A percentile compares a stretch with the other conserved stretches of the same genome.
Conservation (phyloP, 2,329 filamentous ascomycete genomes). For the Diaporthe amygdali region DNA sequence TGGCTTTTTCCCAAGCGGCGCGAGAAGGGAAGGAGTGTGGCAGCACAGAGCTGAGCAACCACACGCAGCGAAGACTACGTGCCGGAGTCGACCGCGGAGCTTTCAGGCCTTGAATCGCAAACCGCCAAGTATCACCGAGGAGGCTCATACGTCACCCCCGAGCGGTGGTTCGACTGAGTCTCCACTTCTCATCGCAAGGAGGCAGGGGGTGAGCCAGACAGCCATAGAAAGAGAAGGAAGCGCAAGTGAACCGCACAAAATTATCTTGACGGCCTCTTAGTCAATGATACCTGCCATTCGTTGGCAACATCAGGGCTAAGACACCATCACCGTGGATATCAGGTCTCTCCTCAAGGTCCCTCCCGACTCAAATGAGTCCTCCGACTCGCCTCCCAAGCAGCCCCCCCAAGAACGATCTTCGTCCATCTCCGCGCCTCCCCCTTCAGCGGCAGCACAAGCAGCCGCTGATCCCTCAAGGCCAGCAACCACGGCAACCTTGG, state of each 20-base stretch:
- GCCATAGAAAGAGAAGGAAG: slow-evolving; percentile 11
- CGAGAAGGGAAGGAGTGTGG: neutral
- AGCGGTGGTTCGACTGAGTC: slow-evolving; percentile 3
- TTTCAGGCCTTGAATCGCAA: slow-evolving; percentile 2
- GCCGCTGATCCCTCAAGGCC: slow-evolving; percentile 20
- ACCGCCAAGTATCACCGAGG: neutral
- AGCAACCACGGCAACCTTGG: slow-evolving; percentile 19
- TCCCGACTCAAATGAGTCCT: slow-evolving; percentile 74
- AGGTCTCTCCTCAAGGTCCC: slow-evolving; percentile 79
- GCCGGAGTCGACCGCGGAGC: neutral
- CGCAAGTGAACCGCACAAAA: neutral
- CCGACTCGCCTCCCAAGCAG: slow-evolving; percentile 49
- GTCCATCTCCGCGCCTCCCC: slow-evolving; percentile 36
- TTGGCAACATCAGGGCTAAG: slow-evolving; percentile 40
- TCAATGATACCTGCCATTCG: slow-evolving; percentile 30
- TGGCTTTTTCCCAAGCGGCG: neutral
- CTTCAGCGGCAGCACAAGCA: slow-evolving; percentile 30
- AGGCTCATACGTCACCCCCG: slow-evolving; percentile 7
- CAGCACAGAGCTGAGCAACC: neutral
- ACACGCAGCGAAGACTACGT: neutral
- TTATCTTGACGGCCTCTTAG: neutral
- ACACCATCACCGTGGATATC: slow-evolving; percentile 90
- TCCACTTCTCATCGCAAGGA: slow-evolving; percentile 3
- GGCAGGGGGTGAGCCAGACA: slow-evolving; percentile 16
- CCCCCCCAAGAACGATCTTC: slow-evolving; percentile 36